Percentiles rank a stretch among this genome's conserved stretches.
These are phyloP conservation scores for Canavalia gladiata DNA, from an alignment of 306 rosid species.

Conservation along the genomic window DNA sequence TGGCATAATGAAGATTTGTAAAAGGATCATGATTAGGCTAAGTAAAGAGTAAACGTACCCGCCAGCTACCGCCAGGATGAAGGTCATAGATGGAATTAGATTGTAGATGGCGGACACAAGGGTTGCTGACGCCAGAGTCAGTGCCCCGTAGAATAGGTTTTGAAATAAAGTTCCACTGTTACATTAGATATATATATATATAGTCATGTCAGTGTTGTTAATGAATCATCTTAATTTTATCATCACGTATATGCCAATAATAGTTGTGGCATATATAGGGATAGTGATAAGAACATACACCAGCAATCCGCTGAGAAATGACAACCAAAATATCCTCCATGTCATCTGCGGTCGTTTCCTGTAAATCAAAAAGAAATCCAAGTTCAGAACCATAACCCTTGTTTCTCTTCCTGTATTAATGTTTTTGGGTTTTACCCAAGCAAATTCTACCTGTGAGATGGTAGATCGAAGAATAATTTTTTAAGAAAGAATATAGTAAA, in stretches of 20 bases:
- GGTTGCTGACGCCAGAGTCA: constrained; percentile 52
- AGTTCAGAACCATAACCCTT: not conserved
- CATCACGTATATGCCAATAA: too few species aligned
- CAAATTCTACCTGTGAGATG: too few species aligned
- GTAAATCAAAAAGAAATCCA: not conserved
- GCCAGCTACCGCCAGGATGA: constrained; percentile 44
- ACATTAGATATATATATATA: not conserved
- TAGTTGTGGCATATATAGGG: too few species aligned
- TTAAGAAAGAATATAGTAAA: too few species aligned
- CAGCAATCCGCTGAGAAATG: constrained; percentile 67
- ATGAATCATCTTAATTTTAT: not conserved
- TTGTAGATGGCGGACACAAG: constrained; percentile 51
- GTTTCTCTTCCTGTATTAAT: not conserved
- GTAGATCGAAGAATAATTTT: too few species aligned
- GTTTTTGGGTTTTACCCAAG: too few species aligned
- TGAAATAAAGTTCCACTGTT: constrained; percentile 52
- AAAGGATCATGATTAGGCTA: not conserved
- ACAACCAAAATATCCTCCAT: constrained; percentile 57
- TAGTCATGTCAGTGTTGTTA: not conserved
- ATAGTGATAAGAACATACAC: constrained; percentile 48
- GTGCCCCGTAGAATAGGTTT: constrained; percentile 44
- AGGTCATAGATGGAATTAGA: constrained; percentile 52
- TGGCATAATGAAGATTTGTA: not conserved
- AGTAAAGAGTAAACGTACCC: constrained; percentile 35
- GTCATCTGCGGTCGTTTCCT: constrained; percentile 67